A percentile compares a stretch with the other conserved stretches of the same genome.
These are phyloP conservation scores for Ophiocordyceps robertsii DNA, from an alignment of 2,329 filamentous ascomycete species.

Conservation along the genomic window DNA sequence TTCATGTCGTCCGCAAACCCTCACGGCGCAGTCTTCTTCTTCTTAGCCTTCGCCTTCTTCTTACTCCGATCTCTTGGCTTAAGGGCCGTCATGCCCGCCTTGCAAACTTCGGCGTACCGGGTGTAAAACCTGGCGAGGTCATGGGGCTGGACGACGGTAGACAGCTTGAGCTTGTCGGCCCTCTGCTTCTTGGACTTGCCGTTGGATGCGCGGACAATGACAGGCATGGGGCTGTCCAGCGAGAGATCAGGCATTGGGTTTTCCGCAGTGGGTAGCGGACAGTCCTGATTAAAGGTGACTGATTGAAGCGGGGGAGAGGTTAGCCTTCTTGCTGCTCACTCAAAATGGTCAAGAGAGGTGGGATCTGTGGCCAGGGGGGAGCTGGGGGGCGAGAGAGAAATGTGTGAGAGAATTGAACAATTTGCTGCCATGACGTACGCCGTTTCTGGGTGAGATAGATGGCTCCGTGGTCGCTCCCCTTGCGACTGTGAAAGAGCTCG, in stretches of 20 bases:
- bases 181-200: conserved; percentile 51
- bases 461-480: conserved; percentile 57
- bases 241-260: conserved; percentile 47
- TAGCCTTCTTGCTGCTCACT: neutral
- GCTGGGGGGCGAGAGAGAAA: neutral
- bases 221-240: conserved; percentile 46
- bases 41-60: conserved; percentile 67
- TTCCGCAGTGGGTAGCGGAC: conserved; percentile 27
- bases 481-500: conserved; percentile 53
- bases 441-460: conserved; percentile 68
- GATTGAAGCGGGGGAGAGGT: neutral
- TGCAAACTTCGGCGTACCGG: conserved; percentile 82
- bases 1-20: too few species aligned
- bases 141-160: conserved; percentile 67
- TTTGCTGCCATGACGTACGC: conserved; percentile 34
- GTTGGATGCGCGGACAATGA: conserved; percentile 77
- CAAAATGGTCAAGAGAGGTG: too few species aligned
- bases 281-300: conserved; percentile 32
- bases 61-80: conserved; percentile 91
- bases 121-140: conserved; percentile 70
- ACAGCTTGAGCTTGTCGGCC: conserved; percentile 55
- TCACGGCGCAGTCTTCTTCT: conserved; percentile 38
- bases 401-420: neutral
- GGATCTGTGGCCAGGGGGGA: neutral
- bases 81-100: conserved; percentile 72